phyloP scores from a whole-genome alignment of 2,329 filamentous ascomycete genomes.

The Colletotrichum tabaci region DNA sequence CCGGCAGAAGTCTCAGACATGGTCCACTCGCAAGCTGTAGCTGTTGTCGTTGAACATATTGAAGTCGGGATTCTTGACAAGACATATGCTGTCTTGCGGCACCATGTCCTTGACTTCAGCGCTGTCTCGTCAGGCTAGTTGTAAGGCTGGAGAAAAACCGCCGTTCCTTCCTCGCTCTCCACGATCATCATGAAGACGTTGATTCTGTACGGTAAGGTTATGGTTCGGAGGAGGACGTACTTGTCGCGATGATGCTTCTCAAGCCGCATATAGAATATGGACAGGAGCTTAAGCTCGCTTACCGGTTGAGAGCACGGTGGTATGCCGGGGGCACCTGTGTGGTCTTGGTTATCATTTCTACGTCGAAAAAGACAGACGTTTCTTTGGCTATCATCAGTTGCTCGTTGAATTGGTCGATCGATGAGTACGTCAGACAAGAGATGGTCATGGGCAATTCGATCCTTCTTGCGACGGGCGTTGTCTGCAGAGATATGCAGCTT shows the following conservation, averaged over 20 bases:
- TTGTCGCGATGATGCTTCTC: constrained; percentile 49
- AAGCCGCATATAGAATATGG: constrained; percentile 50
- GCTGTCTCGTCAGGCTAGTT: constrained; percentile 57
- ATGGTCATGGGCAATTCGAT: neutral
- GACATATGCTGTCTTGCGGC: constrained; percentile 50
- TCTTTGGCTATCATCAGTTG: neutral
- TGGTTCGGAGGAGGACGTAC: constrained; percentile 42
- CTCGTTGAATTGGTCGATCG: neutral
- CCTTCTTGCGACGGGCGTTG: neutral
- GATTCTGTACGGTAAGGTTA: constrained; percentile 42
- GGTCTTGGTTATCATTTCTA: neutral
- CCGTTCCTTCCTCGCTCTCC: constrained; percentile 56
- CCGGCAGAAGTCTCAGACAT: constrained; percentile 63
- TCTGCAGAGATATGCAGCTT: neutral
- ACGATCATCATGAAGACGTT: constrained; percentile 50
- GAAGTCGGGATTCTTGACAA: constrained; percentile 70
- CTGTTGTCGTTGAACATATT: constrained; percentile 55
- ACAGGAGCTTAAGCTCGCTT: constrained; percentile 45
- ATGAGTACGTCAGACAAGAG: neutral
- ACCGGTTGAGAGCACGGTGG: constrained; percentile 44
- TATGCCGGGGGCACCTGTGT: constrained; percentile 42
- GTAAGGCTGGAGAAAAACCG: constrained; percentile 56
- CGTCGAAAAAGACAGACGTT: neutral
- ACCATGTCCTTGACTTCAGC: constrained; percentile 54
- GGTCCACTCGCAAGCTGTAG: constrained; percentile 66